Base-by-base conservation (phyloP, 495 filamentous ascomycete species). In the Penicillium atrosanguineum region DNA sequence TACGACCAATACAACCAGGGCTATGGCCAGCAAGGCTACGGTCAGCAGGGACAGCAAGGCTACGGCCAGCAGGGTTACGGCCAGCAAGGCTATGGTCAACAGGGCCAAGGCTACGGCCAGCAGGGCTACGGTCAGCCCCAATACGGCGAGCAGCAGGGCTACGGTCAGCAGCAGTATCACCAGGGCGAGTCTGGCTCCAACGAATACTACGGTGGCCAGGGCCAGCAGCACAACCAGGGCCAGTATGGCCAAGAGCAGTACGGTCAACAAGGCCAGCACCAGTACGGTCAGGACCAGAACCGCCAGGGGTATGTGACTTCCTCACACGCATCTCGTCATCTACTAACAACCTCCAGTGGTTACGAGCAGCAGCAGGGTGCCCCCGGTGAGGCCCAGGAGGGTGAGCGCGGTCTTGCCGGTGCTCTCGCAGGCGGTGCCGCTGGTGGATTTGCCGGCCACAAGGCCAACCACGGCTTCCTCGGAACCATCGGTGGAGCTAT, bases 401-500 rank as follows among this genome's bases (percentile, higher is more conserved):
- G 75, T 43, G 75, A 78, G 62, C 75, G 76, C 68, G 76, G 75
- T 57, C 65, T 79, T 9, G 69, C 64, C 39, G 73, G 75, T 46
- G 73, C 76, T 20, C 64, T 77, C 46, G 72, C 71, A 40, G 76
- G 76, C 53, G 76, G 72, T 62, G 64, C 70, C 16, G 76, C 72
- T 37, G 76, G 74, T 55, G 72, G 68, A 41, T 76, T 72, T 50
- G 68, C 64, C 21, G 76, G 75, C 56, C 76, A 79, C 74, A 77
- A 79, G 68, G 75, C 69, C 54, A 68, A 74, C 62, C 75, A 78
- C 70, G 75, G 76, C 38, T 59, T 77, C 57, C 73, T 79, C 50
- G 74, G 76, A 55, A 69, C 74, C n/a, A 72, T 79, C 28, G 76
- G 76, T 57, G 76, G 76, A 40, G 76, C 76, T 36, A 73, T 79